These are phyloP conservation scores for Colletotrichum camelliae DNA, from an alignment of 2,329 filamentous ascomycete genomes.

Conservation along the genomic window DNA sequence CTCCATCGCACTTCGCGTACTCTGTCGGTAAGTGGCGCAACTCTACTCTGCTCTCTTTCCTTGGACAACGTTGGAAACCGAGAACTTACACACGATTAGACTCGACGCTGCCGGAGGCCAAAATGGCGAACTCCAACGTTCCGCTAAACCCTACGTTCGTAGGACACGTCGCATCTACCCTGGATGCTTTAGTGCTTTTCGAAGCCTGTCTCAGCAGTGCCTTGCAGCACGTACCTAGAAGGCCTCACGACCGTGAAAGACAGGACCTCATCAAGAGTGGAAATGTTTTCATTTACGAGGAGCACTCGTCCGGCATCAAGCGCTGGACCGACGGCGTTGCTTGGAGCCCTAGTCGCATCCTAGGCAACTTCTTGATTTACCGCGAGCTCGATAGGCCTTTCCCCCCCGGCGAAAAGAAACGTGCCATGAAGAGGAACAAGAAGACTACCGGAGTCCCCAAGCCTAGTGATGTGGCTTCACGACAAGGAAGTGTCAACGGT, in stretches of 20 bases:
- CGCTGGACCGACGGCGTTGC: conserved; percentile 91
- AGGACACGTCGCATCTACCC: conserved; percentile 72
- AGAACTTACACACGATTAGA: conserved; percentile 15
- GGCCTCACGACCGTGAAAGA: conserved; percentile 87
- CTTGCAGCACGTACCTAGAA: conserved; percentile 77
- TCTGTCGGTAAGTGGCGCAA: conserved; percentile 15
- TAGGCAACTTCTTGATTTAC: conserved; percentile 86
- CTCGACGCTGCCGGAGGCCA: conserved; percentile 17
- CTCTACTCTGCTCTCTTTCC: not conserved
- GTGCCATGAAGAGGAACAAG: conserved; percentile 75
- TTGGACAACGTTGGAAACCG: not conserved
- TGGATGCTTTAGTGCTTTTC: conserved; percentile 81
- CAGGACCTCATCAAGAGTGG: conserved; percentile 80
- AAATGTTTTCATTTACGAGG: conserved; percentile 90
- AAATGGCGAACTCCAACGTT: conserved; percentile 36
- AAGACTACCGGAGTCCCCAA: conserved; percentile 41
- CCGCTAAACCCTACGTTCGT: conserved; percentile 67
- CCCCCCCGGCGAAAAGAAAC: conserved; percentile 83
- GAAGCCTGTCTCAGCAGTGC: conserved; percentile 77
- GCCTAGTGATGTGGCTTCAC: conserved; percentile 27
- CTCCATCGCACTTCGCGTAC: not conserved
- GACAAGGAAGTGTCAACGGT: conserved; percentile 18
- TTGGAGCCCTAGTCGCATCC: conserved; percentile 88
- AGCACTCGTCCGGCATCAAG: conserved; percentile 89
- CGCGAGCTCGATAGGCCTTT: conserved; percentile 81